Conservation (phyloP, 2,329 filamentous ascomycete genomes). For the Elsinoe fawcettii region DNA sequence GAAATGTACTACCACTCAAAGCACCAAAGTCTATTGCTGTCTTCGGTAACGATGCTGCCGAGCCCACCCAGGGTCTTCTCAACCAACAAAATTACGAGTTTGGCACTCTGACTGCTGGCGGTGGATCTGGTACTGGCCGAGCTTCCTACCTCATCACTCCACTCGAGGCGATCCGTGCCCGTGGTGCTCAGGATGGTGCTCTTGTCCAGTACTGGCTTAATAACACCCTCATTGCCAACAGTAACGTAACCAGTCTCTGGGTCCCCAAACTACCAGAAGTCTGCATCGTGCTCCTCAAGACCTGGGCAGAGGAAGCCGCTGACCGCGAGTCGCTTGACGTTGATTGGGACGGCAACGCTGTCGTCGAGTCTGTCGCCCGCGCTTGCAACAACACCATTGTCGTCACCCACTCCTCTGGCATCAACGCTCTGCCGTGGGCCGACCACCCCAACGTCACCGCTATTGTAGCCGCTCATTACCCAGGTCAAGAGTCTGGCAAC, state of each 20-base stretch:
- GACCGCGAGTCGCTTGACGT: constrained; percentile 22
- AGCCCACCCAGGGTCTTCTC: constrained; percentile 68
- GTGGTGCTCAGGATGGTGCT: constrained; percentile 26
- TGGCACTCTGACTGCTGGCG: constrained; percentile 20
- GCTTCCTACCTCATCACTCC: constrained; percentile 19
- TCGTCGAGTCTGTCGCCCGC: constrained; percentile 19
- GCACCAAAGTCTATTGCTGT: constrained; percentile 67
- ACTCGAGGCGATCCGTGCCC: constrained; percentile 22
- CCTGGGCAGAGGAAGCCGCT: constrained; percentile 17
- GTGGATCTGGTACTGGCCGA: constrained; percentile 18
- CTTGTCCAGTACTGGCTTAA: constrained; percentile 29
- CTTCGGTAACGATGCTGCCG: constrained; percentile 75
- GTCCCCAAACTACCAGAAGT: constrained; percentile 13
- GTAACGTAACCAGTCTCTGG: constrained; percentile 4
- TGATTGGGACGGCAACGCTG: constrained; percentile 15
- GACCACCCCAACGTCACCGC: constrained; percentile 33
- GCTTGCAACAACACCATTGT: constrained; percentile 21
- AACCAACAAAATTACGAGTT: constrained; percentile 39
- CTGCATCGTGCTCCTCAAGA: constrained; percentile 21
- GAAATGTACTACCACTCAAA: constrained; percentile 63
- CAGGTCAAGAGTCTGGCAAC: constrained; percentile 40
- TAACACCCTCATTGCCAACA: constrained; percentile 22
- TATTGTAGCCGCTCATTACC: constrained; percentile 36
- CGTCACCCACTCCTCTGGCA: constrained; percentile 19
- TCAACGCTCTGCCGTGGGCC: constrained; percentile 18